These are phyloP conservation scores for Fusarium hainanense DNA, from an alignment of 2,329 filamentous ascomycete genomes.

Conservation along the genomic window DNA sequence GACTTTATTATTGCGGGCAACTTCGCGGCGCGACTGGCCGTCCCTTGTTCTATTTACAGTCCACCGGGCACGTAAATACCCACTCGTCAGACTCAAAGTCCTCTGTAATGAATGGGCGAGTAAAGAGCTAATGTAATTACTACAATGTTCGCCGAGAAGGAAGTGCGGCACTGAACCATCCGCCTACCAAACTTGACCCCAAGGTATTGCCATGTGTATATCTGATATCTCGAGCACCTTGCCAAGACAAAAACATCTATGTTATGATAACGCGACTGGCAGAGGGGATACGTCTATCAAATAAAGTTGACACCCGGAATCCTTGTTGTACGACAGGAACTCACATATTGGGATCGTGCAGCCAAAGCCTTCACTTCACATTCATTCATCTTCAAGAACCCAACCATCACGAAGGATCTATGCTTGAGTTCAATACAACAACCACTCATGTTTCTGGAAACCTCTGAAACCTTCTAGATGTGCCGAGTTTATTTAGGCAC, in stretches of 20 bases:
- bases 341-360: neutral
- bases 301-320: neutral
- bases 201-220: neutral
- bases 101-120: neutral
- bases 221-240: neutral
- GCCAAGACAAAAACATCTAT: neutral
- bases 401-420: neutral
- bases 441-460: neutral
- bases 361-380: neutral
- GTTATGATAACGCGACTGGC: neutral
- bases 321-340: neutral
- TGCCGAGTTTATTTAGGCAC: neutral
- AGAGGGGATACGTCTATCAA: neutral
- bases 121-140: neutral
- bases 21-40: neutral
- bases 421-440: neutral
- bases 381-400: neutral
- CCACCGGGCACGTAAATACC: neutral
- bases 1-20: neutral
- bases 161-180: neutral
- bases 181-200: neutral
- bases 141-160: neutral
- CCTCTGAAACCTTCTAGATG: neutral
- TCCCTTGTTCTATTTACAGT: conserved; percentile 5
- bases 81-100: neutral